Conservation (phyloP, 1,139 yeast genomes). For the Saccharomyces hybrid region DNA sequence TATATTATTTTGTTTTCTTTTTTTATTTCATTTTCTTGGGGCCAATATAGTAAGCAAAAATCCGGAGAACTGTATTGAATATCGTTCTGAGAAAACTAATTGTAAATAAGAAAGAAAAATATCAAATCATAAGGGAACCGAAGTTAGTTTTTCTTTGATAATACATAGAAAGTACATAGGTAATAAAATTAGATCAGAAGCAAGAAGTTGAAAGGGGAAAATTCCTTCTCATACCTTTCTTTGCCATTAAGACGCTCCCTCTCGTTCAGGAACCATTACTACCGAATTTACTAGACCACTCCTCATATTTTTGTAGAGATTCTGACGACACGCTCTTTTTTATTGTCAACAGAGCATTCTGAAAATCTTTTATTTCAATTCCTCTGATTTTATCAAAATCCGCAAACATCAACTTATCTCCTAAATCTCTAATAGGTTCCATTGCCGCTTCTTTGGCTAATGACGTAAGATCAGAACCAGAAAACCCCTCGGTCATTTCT, state of each 20-base stretch:
- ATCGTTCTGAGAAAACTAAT: background rate
- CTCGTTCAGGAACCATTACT: slow-evolving; percentile 31
- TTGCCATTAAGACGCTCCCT: background rate
- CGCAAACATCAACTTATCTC: slow-evolving; percentile 47
- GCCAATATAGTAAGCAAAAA: too few species aligned
- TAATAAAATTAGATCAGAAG: background rate
- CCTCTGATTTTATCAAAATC: slow-evolving; percentile 49
- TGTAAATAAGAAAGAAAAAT: background rate
- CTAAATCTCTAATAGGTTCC: slow-evolving; percentile 59
- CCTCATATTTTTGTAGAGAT: slow-evolving; percentile 45
- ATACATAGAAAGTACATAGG: background rate
- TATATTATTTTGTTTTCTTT: too few species aligned
- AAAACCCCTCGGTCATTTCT: slow-evolving; percentile 46
- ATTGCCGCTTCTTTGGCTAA: slow-evolving; percentile 67
- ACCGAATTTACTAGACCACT: slow-evolving; percentile 40
- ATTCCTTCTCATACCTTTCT: background rate
- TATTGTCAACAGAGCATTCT: slow-evolving; percentile 43
- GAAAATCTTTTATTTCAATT: slow-evolving; percentile 44
- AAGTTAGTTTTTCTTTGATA: background rate
- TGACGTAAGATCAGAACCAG: slow-evolving; percentile 58
- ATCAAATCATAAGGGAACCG: background rate
- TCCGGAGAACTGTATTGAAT: background rate
- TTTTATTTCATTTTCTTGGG: too few species aligned
- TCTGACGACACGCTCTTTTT: slow-evolving; percentile 52
- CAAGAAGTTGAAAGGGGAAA: background rate